Conservation (phyloP, 208 protist species). For the Wallacemonas sp. region DNA sequence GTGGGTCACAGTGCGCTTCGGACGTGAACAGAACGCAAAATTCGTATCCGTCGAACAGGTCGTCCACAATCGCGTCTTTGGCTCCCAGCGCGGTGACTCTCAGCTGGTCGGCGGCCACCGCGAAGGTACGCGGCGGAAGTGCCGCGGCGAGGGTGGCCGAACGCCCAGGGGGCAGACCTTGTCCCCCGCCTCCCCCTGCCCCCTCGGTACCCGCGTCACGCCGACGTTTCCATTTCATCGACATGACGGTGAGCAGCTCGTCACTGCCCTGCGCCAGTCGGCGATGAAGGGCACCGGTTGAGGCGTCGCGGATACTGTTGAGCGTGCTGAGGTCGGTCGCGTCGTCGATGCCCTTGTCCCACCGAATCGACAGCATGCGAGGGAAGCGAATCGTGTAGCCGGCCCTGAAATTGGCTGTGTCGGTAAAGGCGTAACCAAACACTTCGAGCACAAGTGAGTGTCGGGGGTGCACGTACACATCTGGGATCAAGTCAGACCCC, state of each 20-base stretch:
- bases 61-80: conserved; percentile 13
- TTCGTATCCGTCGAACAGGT: conserved; percentile 35
- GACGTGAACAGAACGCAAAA: conserved; percentile 46
- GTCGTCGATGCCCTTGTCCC: conserved; percentile 40
- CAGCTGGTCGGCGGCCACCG: conserved; percentile 7
- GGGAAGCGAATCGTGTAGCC: conserved; percentile 62
- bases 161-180: too few species aligned
- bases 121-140: conserved; percentile 5
- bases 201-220: not conserved
- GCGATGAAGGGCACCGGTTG: conserved; percentile 14
- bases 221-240: conserved; percentile 18
- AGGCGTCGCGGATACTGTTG: conserved; percentile 12
- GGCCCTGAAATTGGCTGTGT: conserved; percentile 28
- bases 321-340: conserved; percentile 19
- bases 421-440: conserved; percentile 41
- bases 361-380: conserved; percentile 37
- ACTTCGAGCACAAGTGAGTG: conserved; percentile 56
- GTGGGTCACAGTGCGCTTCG: not conserved
- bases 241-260: conserved; percentile 22
- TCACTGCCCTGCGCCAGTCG: conserved; percentile 7
- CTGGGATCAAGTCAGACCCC: conserved; percentile 35
- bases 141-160: not conserved
- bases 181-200: not conserved
- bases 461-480: conserved; percentile 37
- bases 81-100: conserved; percentile 4